Base-by-base conservation (phyloP, 2,329 filamentous ascomycete genomes). In the Colletotrichum paranaense region DNA sequence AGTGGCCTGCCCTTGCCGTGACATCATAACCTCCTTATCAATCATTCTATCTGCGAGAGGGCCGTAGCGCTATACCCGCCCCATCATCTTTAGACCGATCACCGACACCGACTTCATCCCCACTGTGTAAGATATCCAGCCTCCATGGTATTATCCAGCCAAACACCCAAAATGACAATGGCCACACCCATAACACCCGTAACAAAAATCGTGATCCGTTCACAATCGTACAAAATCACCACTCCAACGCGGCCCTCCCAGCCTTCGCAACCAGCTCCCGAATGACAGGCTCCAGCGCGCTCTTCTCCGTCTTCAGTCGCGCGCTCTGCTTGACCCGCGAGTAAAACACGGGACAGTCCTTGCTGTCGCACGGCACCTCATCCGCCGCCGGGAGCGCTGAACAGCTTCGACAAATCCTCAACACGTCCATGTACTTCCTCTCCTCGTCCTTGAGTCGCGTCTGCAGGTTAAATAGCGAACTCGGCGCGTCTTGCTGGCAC, bases 341-440 rank as follows among this genome's bases (percentile, higher is more conserved):
- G 83, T 97, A 98, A 77, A 97, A 98, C 0, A 98, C 94, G 0
- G 95, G 93, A 80, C 97, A 99, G 82, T 98, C 96, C 80, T 94
- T 91, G 81, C 94, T 97, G 79, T 98, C 95, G 80, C 97, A 99
- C 53, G 83, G 87, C n/a, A 98, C 92, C 42, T 93, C 91, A 49
- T 98, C 96, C 2, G 90, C 85, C 75, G 91, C 92, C 4, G 92
- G 87, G 22, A 95, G 80, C 0, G 91, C 92, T 52, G 94, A 92
- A 81, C 97, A 99, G 77, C 90, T 93, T 73, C 93, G 91, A 82
- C 97, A 99, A 9, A 98, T 85, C 62, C 86, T 87, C 52, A 92
- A 86, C 8, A 98, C 83, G 73, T 95, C 90, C 57, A 85, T 81
- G 12, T 90, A 88, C 73, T 88, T 90, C 77, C 85, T 88, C 81